Evolutionary conservation across 805 yeast genomes (phyloP), one percentile per base, ranked within the genome.

Genomic region (Cephaloascus albidus): DNA sequence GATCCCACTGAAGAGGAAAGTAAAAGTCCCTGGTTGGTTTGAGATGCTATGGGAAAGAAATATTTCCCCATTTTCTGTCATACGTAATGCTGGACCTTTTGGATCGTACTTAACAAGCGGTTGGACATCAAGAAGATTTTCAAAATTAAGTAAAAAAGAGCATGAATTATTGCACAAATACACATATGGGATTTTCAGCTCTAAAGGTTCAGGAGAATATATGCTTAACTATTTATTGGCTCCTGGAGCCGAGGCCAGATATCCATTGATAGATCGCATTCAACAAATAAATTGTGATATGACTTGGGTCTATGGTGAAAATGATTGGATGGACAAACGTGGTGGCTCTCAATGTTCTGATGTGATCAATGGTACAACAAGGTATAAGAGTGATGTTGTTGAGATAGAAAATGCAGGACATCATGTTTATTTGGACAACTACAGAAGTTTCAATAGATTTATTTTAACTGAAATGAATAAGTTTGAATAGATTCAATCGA

Each of bases 191-290:
- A 85, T 89, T 10, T 93, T 93, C 67, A 85, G 81, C 46, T 81
- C 85, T 5, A 75, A 70, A 3, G 98, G 98, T 0, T 85, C 94
- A 0, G 97, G 97, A 4, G 98, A 90, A 60, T 90, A 90, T 55
- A 80, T 90, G 68, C 65, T 93, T 46, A 84, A 86, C 47, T 84
- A 82, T 52, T 65, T 88, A 16, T 62, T 90, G 18, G 89, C 86
- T 0, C 95, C 96, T 4, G 98, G 97, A 3, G 97, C 95, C 0
- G 76, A 77, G 37, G 95, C 97, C 1, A 67, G 96, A 44, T 63
- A 72, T 49, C 95, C 97, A 1, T 62, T 90, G 39, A 47, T 58
- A 3, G 67, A 63, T 15, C 57, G 84, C 17, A 66, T 82, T 12
- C 59, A 71, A 23, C 60, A 68, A 18, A 57, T 81, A 8, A 61